Evolutionary conservation across 2,329 filamentous ascomycete species (phyloP).

Genomic region (Aspergillus aculeatinus): DNA sequence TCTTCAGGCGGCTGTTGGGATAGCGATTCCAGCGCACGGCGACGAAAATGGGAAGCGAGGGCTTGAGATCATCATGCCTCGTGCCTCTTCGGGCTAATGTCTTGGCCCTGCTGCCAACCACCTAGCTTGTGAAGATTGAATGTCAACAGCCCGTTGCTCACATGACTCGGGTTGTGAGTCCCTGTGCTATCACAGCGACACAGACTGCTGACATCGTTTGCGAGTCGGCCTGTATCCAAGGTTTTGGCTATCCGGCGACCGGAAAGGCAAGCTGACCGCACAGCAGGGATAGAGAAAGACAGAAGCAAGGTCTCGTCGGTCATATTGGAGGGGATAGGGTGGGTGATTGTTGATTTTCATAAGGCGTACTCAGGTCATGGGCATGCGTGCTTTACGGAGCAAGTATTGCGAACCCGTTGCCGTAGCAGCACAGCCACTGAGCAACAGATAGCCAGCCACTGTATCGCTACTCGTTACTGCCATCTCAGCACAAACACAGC

Average conservation of each 20-base stretch:
- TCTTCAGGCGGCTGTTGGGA: constrained; percentile 5
- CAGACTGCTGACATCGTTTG: not conserved
- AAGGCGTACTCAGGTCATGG: too few relatives aligned
- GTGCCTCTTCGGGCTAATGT: not conserved
- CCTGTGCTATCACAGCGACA: not conserved
- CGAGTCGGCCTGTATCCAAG: not conserved
- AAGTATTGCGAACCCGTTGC: not conserved
- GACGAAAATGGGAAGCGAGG: constrained; percentile 1
- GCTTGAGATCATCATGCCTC: not conserved
- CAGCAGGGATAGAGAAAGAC: not conserved
- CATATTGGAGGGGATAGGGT: too few relatives aligned
- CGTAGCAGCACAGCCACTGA: constrained; percentile 1
- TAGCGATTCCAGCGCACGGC: not conserved
- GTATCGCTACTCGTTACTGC: not conserved
- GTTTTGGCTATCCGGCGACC: not conserved
- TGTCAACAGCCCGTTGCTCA: not conserved
- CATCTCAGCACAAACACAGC: too few relatives aligned
- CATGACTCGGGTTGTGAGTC: not conserved
- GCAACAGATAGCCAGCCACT: not conserved
- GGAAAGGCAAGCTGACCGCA: not conserved
- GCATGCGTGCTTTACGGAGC: not conserved
- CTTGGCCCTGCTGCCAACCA: not conserved
- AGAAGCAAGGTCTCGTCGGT: not conserved
- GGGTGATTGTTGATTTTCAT: too few relatives aligned
- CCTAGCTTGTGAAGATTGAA: not conserved